A percentile compares a stretch with the other conserved stretches of the same genome.
Conservation (phyloP, 2,329 filamentous ascomycete genomes). For the Colletotrichum eleusines region DNA sequence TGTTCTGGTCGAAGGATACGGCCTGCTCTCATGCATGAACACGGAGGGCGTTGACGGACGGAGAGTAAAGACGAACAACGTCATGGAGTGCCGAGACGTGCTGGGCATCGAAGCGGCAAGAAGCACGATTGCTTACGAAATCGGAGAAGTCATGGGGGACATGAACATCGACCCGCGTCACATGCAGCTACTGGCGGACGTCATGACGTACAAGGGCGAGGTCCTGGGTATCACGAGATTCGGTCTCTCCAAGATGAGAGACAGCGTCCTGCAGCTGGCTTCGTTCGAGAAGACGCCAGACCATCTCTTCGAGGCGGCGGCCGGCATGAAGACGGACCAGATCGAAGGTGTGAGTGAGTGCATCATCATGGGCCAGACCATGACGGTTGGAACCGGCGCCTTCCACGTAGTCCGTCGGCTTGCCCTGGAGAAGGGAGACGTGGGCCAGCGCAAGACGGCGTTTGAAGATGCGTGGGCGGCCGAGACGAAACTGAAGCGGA, state of each 20-base stretch:
- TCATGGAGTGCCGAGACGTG: slow-evolving; percentile 89
- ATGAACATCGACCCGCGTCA: slow-evolving; percentile 98
- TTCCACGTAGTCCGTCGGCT: slow-evolving; percentile 89
- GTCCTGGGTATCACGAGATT: slow-evolving; percentile 97
- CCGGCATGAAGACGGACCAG: slow-evolving; percentile 89
- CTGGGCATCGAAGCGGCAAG: slow-evolving; percentile 96
- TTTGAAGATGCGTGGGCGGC: slow-evolving; percentile 78
- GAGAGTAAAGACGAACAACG: slow-evolving; percentile 81
- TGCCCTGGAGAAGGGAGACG: slow-evolving; percentile 71
- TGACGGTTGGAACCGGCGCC: slow-evolving; percentile 89
- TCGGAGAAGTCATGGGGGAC: slow-evolving; percentile 87
- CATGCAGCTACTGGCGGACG: slow-evolving; percentile 96
- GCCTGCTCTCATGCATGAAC: slow-evolving; percentile 88
- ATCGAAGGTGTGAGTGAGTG: slow-evolving; percentile 96
- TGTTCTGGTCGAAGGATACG: slow-evolving; percentile 95
- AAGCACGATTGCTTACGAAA: slow-evolving; percentile 89
- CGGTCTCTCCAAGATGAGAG: slow-evolving; percentile 95
- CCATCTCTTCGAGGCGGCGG: slow-evolving; percentile 94
- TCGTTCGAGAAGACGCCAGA: slow-evolving; percentile 99
- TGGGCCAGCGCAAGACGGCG: slow-evolving; percentile 69
- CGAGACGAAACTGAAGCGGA: slow-evolving; percentile 45
- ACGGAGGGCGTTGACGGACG: slow-evolving; percentile 90
- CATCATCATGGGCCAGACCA: slow-evolving; percentile 98
- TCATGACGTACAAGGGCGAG: slow-evolving; percentile 99
- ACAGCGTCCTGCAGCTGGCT: slow-evolving; percentile 92